Percentiles rank a stretch among this genome's conserved stretches.
Evolutionary conservation across 306 rosid genomes (phyloP).

Genomic region (Aeschynomene evenia): DNA sequence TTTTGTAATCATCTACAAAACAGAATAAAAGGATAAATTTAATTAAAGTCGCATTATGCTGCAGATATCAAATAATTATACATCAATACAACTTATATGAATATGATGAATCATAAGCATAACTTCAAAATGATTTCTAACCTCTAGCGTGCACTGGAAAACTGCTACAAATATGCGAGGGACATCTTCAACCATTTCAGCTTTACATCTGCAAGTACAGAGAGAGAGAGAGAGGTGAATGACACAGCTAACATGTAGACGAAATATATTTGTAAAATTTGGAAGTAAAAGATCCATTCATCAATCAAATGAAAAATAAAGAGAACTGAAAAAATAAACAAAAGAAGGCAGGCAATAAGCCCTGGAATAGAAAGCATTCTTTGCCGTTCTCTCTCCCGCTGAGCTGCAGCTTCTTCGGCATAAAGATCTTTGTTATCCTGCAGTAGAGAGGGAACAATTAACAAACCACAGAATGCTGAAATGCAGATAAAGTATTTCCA

Average conservation of each 20-base stretch:
- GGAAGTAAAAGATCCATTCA: slow-evolving; percentile 13
- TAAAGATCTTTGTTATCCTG: slow-evolving; percentile 98
- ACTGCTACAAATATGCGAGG: slow-evolving; percentile 98
- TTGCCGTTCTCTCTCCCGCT: slow-evolving; percentile 90
- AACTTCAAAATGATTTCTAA: slow-evolving; percentile 1
- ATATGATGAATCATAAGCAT: background rate
- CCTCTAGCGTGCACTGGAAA: slow-evolving; percentile 98
- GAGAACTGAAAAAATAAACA: background rate
- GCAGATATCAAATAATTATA: background rate
- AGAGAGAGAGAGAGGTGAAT: background rate
- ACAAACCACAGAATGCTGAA: background rate
- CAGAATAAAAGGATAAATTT: background rate
- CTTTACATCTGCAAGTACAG: slow-evolving; percentile 63
- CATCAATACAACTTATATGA: too few relatives aligned
- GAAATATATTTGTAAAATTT: background rate
- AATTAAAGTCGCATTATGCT: background rate
- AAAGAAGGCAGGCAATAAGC: slow-evolving; percentile 57
- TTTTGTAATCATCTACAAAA: slow-evolving; percentile 80
- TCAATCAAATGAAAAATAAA: background rate
- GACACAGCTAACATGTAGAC: too few relatives aligned
- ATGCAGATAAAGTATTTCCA: background rate
- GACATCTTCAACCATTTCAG: slow-evolving; percentile 87
- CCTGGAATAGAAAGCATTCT: slow-evolving; percentile 98
- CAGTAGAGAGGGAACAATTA: slow-evolving; percentile 19
- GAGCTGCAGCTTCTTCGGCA: slow-evolving; percentile 97